A percentile compares a stretch with the other conserved stretches of the same genome.
phyloP scores from a whole-genome alignment of 1,284 basidiomycete species.

The Cryptococcus sp. region DNA sequence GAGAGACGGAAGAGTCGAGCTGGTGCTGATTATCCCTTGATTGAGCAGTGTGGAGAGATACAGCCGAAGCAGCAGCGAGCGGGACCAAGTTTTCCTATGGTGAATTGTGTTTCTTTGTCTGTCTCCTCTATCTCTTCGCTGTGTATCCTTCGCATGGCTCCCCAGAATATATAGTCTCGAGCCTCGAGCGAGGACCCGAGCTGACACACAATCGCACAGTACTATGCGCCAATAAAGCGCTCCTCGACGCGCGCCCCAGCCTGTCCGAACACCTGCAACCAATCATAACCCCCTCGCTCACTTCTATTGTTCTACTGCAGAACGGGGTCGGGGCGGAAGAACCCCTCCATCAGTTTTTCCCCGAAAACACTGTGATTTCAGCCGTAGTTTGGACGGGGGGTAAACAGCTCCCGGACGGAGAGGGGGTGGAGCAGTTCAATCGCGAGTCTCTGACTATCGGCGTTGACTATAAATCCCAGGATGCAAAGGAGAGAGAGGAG shows the following conservation, averaged over 20 bases:
- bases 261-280: slow-evolving; percentile 48
- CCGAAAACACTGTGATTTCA: slow-evolving; percentile 54
- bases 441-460: slow-evolving; percentile 52
- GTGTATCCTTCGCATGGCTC: neutral
- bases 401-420: slow-evolving; percentile 34
- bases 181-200: neutral
- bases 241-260: slow-evolving; percentile 48
- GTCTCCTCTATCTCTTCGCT: neutral
- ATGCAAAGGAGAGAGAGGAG: slow-evolving; percentile 22
- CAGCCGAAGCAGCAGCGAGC: slow-evolving; percentile 45
- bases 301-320: slow-evolving; percentile 57
- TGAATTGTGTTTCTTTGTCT: slow-evolving; percentile 9
- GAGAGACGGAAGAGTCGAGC: too few species aligned
- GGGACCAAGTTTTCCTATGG: slow-evolving; percentile 45
- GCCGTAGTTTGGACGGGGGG: slow-evolving; percentile 57
- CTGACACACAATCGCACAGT: slow-evolving; percentile 21
- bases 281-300: slow-evolving; percentile 38
- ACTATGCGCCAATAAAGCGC: slow-evolving; percentile 54
- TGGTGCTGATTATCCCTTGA: neutral
- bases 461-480: slow-evolving; percentile 41
- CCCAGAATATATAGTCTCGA: neutral
- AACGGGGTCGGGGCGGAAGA: slow-evolving; percentile 59
- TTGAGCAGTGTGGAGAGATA: slow-evolving; percentile 42
- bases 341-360: slow-evolving; percentile 54
- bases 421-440: slow-evolving; percentile 50